Conservation (phyloP, 1,284 basidiomycete species). For the Ganoderma multipileum region DNA sequence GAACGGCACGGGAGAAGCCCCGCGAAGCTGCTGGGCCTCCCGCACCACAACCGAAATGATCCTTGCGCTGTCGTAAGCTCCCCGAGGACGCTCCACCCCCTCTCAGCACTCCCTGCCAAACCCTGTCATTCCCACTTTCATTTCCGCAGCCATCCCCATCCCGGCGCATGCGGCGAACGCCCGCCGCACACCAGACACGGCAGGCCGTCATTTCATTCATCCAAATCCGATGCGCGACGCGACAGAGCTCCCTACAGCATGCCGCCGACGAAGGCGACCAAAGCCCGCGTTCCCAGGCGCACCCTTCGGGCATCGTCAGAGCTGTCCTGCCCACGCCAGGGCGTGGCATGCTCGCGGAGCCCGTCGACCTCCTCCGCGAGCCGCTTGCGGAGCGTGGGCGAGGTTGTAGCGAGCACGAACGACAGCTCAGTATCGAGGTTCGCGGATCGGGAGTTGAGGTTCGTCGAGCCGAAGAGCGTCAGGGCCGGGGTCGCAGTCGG, state of each 20-base stretch:
- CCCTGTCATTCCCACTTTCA: conserved; percentile 13
- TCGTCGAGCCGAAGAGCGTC: conserved; percentile 95
- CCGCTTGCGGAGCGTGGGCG: conserved; percentile 45
- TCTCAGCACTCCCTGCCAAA: background rate
- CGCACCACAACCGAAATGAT: background rate
- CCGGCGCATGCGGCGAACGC: background rate
- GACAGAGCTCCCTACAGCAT: conserved; percentile 56
- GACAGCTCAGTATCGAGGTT: conserved; percentile 94
- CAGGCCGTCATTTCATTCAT: background rate
- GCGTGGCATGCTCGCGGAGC: conserved; percentile 52
- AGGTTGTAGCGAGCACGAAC: conserved; percentile 82
- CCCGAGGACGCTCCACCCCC: background rate
- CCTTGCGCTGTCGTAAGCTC: background rate
- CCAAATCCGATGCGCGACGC: background rate
- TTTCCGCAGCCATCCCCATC: conserved; percentile 18
- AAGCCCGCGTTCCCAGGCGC: conserved; percentile 69
- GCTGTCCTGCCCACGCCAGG: conserved; percentile 58
- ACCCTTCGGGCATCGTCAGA: conserved; percentile 64
- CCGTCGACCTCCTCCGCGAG: conserved; percentile 54
- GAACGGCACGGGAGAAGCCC: background rate
- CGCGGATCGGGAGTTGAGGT: conserved; percentile 92
- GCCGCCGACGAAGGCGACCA: conserved; percentile 71
- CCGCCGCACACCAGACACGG: background rate
- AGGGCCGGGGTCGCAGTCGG: conserved; percentile 63
- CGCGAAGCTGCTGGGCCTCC: background rate